Conservation (phyloP, 352 stramenopile species). For the Pythium oligandrum region DNA sequence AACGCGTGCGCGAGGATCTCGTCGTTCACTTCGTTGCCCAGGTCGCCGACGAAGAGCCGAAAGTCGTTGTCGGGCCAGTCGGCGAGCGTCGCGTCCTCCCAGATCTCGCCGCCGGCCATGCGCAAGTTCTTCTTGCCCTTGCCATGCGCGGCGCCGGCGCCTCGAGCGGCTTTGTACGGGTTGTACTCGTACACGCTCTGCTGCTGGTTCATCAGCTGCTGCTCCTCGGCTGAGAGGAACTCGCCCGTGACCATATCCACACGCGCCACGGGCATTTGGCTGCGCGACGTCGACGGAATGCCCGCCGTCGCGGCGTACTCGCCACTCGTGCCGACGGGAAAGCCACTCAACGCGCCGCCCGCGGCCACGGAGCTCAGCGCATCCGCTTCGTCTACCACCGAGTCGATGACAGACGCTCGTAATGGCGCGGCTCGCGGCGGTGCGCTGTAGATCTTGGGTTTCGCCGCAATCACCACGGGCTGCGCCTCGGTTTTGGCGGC, state of each 20-base stretch:
- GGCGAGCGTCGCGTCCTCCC: slow-evolving; percentile 88
- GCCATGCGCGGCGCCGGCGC: slow-evolving; percentile 5
- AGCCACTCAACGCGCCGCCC: slow-evolving; percentile 63
- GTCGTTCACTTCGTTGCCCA: slow-evolving; percentile 92
- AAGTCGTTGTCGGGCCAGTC: slow-evolving; percentile 97
- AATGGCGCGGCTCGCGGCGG: slow-evolving; percentile 52
- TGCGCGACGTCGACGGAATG: not conserved
- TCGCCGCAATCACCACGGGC: slow-evolving; percentile 29
- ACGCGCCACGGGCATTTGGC: slow-evolving; percentile 29
- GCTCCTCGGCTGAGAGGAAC: slow-evolving; percentile 61
- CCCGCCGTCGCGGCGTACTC: slow-evolving; percentile 29
- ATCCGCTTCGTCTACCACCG: slow-evolving; percentile 42
- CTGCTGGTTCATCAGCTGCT: slow-evolving; percentile 78
- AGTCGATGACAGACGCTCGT: slow-evolving; percentile 24
- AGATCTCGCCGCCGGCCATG: slow-evolving; percentile 84
- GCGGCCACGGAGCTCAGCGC: slow-evolving; percentile 16
- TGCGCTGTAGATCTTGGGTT: slow-evolving; percentile 65
- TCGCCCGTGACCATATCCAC: slow-evolving; percentile 69
- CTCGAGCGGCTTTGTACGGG: slow-evolving; percentile 30
- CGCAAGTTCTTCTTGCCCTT: slow-evolving; percentile 57
- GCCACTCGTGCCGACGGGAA: slow-evolving; percentile 45
- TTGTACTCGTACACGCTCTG: slow-evolving; percentile 86
- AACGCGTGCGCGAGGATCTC: slow-evolving; percentile 81
- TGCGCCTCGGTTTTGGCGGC: slow-evolving; percentile 8
- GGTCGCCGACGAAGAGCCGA: slow-evolving; percentile 93